Evolutionary conservation across 306 rosid species (phyloP), one percentile per base, ranked within the genome.

Genomic region (Astragalus glycyphyllos): DNA sequence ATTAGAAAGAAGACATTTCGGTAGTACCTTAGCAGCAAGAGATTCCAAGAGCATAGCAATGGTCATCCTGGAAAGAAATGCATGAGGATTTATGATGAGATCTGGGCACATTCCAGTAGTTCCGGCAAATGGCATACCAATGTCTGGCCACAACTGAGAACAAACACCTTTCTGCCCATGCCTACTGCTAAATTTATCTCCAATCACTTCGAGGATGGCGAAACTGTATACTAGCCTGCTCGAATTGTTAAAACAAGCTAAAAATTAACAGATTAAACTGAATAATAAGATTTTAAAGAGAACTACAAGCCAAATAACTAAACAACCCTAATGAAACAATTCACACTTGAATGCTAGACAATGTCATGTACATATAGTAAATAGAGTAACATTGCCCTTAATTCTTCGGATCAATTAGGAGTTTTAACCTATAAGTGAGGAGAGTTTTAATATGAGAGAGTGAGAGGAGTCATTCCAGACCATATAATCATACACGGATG

Each of bases 91-190:
- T 53, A 94, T 94, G 40, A 94, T 94, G 58, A 94, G 94, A 91
- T 94, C 99, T 14, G 99, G 99, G 14, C 99, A 96, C 97, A 94
- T 89, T 55, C 99, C 99, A 2, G 95, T 84, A 58, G 41, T 80
- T 73, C 96, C 99, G 80, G 86, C 83, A 91, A 91, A 94, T 69
- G 99, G 99, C 99, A 94, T 94, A 82, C 91, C 99, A 73, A 91
- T 67, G 73, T 94, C 97, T 68, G 97, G 97, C 97, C 97, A 90
- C 82, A 94, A 77, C 87, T 94, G 99, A 64, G 99, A 94, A 85
- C 99, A 94, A 70, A 94, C 99, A 76, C 99, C 99, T 85, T 94
- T 91, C 83, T 91, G 99, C 49, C 97, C 97, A 11, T 94, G 99
- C 49, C 99, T 89, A 85, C 99, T 94, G 79, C 99, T 94, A 85